Conservation (phyloP, 371 early-diverging fungal species). For the Coemansia sp. region DNA sequence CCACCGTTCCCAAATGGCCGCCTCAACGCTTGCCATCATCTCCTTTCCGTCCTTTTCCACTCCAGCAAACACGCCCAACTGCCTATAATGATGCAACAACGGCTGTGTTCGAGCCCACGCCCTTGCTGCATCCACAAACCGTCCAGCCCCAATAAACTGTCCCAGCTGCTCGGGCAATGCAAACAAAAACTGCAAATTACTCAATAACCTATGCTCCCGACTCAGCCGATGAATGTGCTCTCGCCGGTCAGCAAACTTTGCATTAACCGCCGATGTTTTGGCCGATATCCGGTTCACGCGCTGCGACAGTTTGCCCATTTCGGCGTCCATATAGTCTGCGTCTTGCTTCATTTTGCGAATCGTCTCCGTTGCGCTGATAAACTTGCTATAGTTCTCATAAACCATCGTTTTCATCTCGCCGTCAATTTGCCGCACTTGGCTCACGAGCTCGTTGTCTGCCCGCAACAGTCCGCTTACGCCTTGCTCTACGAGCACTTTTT, state of each 20-base stretch:
- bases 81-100: slow-evolving; percentile 73
- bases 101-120: slow-evolving; percentile 71
- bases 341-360: slow-evolving; percentile 79
- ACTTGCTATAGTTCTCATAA: slow-evolving; percentile 95
- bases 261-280: slow-evolving; percentile 59
- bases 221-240: slow-evolving; percentile 72
- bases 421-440: slow-evolving; percentile 83
- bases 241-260: slow-evolving; percentile 63
- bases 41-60: slow-evolving; percentile 74
- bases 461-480: slow-evolving; percentile 67
- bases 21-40: slow-evolving; percentile 64
- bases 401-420: slow-evolving; percentile 96
- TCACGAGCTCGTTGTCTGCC: slow-evolving; percentile 71
- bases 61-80: slow-evolving; percentile 70
- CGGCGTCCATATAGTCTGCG: slow-evolving; percentile 69
- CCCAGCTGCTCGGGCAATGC: slow-evolving; percentile 77
- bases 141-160: slow-evolving; percentile 58
- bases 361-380: slow-evolving; percentile 91
- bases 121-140: slow-evolving; percentile 74
- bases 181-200: slow-evolving; percentile 81
- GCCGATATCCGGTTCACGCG: slow-evolving; percentile 56
- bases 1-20: slow-evolving; percentile 43
- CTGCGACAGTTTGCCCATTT: slow-evolving; percentile 57
- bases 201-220: slow-evolving; percentile 72
- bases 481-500: slow-evolving; percentile 67